Percentiles rank a stretch among this genome's conserved stretches.
These are phyloP conservation scores for Botrytis medusae DNA, from an alignment of 2,329 filamentous ascomycete species.

Conservation along the genomic window DNA sequence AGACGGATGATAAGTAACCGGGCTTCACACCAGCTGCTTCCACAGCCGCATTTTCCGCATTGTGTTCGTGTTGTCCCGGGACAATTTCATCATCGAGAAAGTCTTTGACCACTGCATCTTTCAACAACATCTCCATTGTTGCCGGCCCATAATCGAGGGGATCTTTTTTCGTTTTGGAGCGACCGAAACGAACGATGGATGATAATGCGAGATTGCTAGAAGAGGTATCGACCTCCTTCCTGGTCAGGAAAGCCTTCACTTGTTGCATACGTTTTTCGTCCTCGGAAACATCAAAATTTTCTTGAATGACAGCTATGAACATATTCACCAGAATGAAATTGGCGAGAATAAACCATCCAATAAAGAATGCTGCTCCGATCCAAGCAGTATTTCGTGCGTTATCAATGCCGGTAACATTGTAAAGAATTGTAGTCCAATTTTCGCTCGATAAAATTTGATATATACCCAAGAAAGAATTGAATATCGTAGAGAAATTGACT, in stretches of 20 bases:
- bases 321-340: conserved; percentile 98
- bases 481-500: conserved; percentile 85
- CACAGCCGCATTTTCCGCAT: conserved; percentile 39
- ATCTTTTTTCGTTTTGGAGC: conserved; percentile 65
- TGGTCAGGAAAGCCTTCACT: conserved; percentile 89
- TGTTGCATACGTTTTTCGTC: conserved; percentile 97
- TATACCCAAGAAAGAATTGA: conserved; percentile 95
- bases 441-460: conserved; percentile 96
- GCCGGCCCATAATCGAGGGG: conserved; percentile 89
- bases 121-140: conserved; percentile 92
- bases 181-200: conserved; percentile 64
- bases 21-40: conserved; percentile 48
- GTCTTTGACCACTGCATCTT: conserved; percentile 91
- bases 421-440: conserved; percentile 89
- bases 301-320: conserved; percentile 99
- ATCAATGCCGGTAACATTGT: conserved; percentile 73
- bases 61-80: conserved; percentile 41
- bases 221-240: conserved; percentile 76
- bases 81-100: conserved; percentile 78
- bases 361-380: conserved; percentile 88
- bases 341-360: conserved; percentile 92
- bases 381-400: conserved; percentile 70
- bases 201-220: conserved; percentile 74
- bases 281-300: conserved; percentile 98
- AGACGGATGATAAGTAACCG: conserved; percentile 59